Evolutionary conservation across 1,139 yeast genomes (phyloP).

Genomic region (Protomyces pachydermus): DNA sequence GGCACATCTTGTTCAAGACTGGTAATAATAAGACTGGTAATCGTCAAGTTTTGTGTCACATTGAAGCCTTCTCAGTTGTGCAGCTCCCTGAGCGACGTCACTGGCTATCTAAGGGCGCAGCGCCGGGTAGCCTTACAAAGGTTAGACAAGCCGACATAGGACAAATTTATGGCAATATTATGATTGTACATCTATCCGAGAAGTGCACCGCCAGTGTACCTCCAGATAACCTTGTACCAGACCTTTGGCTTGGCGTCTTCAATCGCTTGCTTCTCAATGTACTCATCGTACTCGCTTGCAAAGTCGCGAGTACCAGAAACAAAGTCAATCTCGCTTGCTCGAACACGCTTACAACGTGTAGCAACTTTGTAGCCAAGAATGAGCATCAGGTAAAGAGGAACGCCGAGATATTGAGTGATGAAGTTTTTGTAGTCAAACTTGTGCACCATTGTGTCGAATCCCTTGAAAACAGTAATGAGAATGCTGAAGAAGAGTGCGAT

Average conservation of each 20-base stretch:
- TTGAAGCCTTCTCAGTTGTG: too few species aligned
- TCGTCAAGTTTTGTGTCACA: too few species aligned
- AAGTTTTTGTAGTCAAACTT: constrained; percentile 56
- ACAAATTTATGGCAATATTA: background rate
- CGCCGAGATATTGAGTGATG: constrained; percentile 72
- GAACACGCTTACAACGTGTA: constrained; percentile 50
- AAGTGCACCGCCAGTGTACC: constrained; percentile 12
- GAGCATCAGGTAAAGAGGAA: constrained; percentile 58
- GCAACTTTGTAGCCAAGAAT: constrained; percentile 48
- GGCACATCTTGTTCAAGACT: too few species aligned
- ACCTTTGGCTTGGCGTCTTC: background rate
- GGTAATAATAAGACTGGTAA: too few species aligned
- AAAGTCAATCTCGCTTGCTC: constrained; percentile 59
- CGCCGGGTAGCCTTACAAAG: too few species aligned
- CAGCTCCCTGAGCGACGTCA: too few species aligned
- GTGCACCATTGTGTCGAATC: constrained; percentile 53
- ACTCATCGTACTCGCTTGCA: constrained; percentile 63
- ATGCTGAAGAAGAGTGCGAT: constrained; percentile 54
- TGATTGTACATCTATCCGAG: background rate
- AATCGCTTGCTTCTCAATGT: constrained; percentile 42
- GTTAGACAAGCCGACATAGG: too few species aligned
- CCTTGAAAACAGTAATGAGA: constrained; percentile 61
- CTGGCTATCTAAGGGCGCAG: too few species aligned
- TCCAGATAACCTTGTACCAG: constrained; percentile 14
- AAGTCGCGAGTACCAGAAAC: constrained; percentile 58